Percentiles rank a stretch among this genome's conserved stretches.
These are phyloP conservation scores for Colletotrichum zoysiae DNA, from an alignment of 2,329 filamentous ascomycete species.

Conservation along the genomic window DNA sequence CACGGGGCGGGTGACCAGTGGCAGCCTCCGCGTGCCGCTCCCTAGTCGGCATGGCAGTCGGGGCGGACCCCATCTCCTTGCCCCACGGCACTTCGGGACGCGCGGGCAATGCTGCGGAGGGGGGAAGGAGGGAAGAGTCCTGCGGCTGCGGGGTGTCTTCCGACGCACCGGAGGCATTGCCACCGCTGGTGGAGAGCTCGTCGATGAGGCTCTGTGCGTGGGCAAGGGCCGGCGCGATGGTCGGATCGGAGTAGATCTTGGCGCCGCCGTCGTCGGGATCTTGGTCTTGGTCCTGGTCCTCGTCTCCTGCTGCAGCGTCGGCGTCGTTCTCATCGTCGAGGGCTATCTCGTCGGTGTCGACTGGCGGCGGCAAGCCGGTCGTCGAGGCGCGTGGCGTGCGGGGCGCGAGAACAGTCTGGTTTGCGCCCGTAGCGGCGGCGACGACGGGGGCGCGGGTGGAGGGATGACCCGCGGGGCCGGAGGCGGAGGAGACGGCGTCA, in stretches of 20 bases:
- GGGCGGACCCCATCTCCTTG: slow-evolving; percentile 18
- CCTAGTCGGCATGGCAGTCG: slow-evolving; percentile 25
- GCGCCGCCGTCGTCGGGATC: slow-evolving; percentile 31
- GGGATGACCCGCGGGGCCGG: too few relatives aligned
- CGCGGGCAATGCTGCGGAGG: slow-evolving; percentile 24
- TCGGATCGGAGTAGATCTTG: slow-evolving; percentile 18
- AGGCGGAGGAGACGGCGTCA: slow-evolving; percentile 60
- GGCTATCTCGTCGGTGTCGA: slow-evolving; percentile 61
- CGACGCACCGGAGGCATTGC: not conserved
- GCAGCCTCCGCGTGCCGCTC: slow-evolving; percentile 8
- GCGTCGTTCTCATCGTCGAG: slow-evolving; percentile 54
- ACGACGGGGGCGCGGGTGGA: slow-evolving; percentile 45
- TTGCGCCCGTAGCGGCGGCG: slow-evolving; percentile 48
- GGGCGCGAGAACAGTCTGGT: slow-evolving; percentile 55
- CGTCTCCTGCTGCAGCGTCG: slow-evolving; percentile 47
- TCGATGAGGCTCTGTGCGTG: slow-evolving; percentile 39
- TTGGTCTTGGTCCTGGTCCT: slow-evolving; percentile 12
- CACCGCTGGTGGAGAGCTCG: slow-evolving; percentile 24
- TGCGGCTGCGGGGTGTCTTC: slow-evolving; percentile 6
- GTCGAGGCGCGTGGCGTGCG: slow-evolving; percentile 37
- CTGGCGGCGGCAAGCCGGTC: slow-evolving; percentile 20
- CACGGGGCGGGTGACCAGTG: not conserved
- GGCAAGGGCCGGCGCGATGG: slow-evolving; percentile 39
- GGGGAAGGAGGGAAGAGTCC: slow-evolving; percentile 11
- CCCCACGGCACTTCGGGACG: slow-evolving; percentile 40